Conservation (phyloP, 169 alveolate species). For the Cryptosporidium felis region DNA sequence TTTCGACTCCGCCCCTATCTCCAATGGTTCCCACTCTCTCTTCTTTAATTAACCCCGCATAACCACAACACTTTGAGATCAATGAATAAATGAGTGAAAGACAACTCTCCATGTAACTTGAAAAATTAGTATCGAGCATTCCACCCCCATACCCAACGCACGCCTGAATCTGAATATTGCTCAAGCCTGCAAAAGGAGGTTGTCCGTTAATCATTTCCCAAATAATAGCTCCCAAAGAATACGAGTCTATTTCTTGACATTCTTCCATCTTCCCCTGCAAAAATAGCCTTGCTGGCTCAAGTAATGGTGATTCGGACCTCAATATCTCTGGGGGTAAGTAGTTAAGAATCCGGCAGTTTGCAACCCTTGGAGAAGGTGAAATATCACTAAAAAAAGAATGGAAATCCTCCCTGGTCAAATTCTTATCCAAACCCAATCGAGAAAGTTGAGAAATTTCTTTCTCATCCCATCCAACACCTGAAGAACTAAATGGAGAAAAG, state of each 20-base stretch:
- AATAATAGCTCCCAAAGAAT: constrained; percentile 12
- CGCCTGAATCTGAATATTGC: constrained; percentile 39
- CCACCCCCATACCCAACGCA: constrained; percentile 44
- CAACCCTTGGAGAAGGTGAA: not conserved
- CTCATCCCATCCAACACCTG: not conserved
- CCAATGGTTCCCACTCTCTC: no score
- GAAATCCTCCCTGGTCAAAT: not conserved
- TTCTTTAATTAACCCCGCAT: no score
- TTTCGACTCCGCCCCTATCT: no score
- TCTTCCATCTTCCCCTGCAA: not conserved
- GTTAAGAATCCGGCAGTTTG: constrained; percentile 9
- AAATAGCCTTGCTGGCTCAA: constrained; percentile 49
- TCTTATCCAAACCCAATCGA: not conserved
- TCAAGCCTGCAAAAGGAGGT: constrained; percentile 59
- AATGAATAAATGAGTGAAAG: not conserved
- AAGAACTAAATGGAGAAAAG: constrained; percentile 5
- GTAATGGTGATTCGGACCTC: not conserved
- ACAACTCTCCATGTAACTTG: no score
- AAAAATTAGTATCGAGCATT: not conserved
- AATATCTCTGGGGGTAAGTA: constrained; percentile 51
- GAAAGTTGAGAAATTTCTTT: not conserved
- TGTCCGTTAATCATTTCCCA: constrained; percentile 70
- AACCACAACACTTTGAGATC: constrained; percentile 31
- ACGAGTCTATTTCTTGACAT: constrained; percentile 37
- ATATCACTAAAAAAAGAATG: not conserved